These are phyloP conservation scores for Botrytis cinerea DNA, from an alignment of 2,329 filamentous ascomycete species.

Conservation along the genomic window DNA sequence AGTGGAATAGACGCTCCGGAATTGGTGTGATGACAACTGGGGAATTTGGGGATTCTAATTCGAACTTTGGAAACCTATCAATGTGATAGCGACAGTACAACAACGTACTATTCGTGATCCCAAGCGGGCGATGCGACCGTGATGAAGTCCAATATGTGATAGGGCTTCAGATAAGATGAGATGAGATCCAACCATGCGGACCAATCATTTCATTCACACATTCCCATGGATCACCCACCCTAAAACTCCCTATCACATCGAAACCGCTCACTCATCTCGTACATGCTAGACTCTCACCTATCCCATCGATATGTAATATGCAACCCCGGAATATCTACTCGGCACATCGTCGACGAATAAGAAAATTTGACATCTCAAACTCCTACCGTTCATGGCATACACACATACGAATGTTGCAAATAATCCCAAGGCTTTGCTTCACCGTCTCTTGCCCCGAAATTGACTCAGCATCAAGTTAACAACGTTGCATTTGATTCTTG, in stretches of 20 bases:
- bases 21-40: background rate
- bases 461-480: conserved; percentile 5
- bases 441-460: conserved; percentile 1
- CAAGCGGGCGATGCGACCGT: conserved; percentile 8
- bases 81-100: background rate
- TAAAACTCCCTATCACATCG: background rate
- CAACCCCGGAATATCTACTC: background rate
- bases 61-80: conserved; percentile 2
- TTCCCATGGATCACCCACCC: background rate
- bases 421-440: conserved; percentile 6
- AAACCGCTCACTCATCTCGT: background rate
- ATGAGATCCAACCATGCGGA: background rate
- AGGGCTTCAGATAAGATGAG: conserved; percentile 18
- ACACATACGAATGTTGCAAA: background rate
- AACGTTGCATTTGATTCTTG: conserved; percentile 15
- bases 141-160: background rate
- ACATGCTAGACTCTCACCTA: background rate
- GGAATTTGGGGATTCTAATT: background rate
- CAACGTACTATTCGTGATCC: conserved; percentile 9
- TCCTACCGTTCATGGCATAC: background rate
- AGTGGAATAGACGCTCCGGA: conserved; percentile 1
- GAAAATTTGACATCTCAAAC: background rate
- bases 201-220: background rate
- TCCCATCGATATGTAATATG: background rate
- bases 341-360: conserved; percentile 10